Evolutionary conservation across 1,139 yeast genomes (phyloP).

Genomic region (Suhomyces coccinellae): DNA sequence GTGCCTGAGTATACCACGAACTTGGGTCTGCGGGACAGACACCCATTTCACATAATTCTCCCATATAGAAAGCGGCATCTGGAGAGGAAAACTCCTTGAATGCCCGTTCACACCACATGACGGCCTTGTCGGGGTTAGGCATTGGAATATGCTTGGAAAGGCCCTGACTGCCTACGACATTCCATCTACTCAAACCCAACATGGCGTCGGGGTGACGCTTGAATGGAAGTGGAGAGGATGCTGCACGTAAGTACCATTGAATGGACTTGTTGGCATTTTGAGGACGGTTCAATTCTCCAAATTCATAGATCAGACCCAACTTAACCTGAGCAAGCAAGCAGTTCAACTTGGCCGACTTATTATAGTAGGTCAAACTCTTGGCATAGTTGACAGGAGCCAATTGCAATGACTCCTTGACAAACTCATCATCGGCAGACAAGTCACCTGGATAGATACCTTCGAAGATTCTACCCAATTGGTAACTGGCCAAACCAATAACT

Average conservation of each 20-base stretch:
- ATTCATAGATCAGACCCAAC: constrained; percentile 84
- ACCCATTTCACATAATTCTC: constrained; percentile 79
- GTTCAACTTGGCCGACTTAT: constrained; percentile 73
- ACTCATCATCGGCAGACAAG: constrained; percentile 37
- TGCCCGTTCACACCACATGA: constrained; percentile 86
- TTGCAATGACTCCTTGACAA: constrained; percentile 36
- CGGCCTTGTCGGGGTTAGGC: constrained; percentile 75
- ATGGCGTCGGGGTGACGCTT: constrained; percentile 84
- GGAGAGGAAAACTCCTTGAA: constrained; percentile 70
- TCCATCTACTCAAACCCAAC: constrained; percentile 91
- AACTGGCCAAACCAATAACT: constrained; percentile 44
- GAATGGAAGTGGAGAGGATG: constrained; percentile 49
- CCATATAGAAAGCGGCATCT: constrained; percentile 84
- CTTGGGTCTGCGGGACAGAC: constrained; percentile 27
- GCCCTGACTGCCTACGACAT: constrained; percentile 76
- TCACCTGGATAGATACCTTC: constrained; percentile 64
- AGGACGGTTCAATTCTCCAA: constrained; percentile 70
- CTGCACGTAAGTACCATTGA: constrained; percentile 88
- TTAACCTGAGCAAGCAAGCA: constrained; percentile 84
- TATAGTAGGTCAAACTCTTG: constrained; percentile 68
- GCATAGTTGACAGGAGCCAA: constrained; percentile 51
- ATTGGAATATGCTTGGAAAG: constrained; percentile 51
- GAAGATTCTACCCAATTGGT: constrained; percentile 65
- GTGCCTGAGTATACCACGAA: constrained; percentile 18
- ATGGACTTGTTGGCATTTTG: constrained; percentile 73